Base-by-base conservation (phyloP, 2,329 filamentous ascomycete genomes). In the Scytalidium lignicola region DNA sequence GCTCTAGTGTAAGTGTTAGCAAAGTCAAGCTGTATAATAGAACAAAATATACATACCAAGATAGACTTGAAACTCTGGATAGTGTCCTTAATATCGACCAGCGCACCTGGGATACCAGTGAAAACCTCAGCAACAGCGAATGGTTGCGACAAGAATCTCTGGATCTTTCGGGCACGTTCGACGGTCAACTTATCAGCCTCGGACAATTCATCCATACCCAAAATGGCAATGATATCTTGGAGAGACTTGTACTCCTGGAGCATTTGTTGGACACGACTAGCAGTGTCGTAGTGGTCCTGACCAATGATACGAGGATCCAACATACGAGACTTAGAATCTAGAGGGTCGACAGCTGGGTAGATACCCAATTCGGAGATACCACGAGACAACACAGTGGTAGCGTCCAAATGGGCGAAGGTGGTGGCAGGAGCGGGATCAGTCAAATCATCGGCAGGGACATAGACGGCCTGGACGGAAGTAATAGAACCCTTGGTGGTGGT, bases 281-380 rank as follows among this genome's bases (percentile, higher is more conserved):
- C 93, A 66, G 85, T 92, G 56, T 90, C 73, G 86, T 99, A 99
- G 83, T 99, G 93, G 56, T 99, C 93, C 70, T 97, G 81, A 73
- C 93, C 93, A 68, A 99, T 88, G 70, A 99, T 85, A 88, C 93
- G 91, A 75, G 93, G 90, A 80, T 97, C 93, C 70, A 99, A 82
- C 88, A 99, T 96, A 85, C 93, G 91, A 62, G 91, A 97, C 79
- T 96, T 96, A 73, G 91, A 96, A 80, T 97, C 93, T 60, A 99
- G 91, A 77, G 93, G 93, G 74, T 99, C 93, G 82, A 99, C 93
- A 68, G 93, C 93, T 67, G 93, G 93, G 85, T 99, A 99, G 81
- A 97, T 99, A 90, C 93, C 93, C 85, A 99, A 82, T 83, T 99
- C 93, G 62, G 93, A 97, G 74, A 99, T 99, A 91, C 93, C 92